These are phyloP conservation scores for Aurifilum marmelostoma DNA, from an alignment of 2,329 filamentous ascomycete species.

Conservation along the genomic window DNA sequence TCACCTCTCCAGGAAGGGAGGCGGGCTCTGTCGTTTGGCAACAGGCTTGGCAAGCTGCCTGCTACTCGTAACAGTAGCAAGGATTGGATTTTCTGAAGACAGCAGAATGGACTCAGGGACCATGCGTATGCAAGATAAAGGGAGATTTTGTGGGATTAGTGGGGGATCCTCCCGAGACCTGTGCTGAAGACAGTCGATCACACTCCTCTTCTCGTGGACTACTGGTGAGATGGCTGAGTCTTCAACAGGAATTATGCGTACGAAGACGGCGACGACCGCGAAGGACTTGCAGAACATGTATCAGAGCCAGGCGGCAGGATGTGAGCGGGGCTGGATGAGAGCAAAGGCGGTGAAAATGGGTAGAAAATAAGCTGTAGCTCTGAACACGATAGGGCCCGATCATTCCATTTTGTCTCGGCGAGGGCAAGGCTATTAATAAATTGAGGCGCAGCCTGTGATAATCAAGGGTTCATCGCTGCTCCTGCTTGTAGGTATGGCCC, in stretches of 20 bases:
- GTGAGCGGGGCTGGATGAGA: background rate
- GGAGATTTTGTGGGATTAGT: background rate
- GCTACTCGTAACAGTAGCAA: background rate
- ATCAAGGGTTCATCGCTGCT: too few species aligned
- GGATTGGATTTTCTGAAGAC: slow-evolving; percentile 3
- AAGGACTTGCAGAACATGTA: background rate
- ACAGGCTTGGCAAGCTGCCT: slow-evolving; percentile 2
- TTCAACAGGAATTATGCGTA: too few species aligned
- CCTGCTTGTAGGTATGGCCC: background rate
- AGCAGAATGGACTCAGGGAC: background rate
- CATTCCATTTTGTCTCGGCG: too few species aligned
- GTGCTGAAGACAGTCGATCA: background rate
- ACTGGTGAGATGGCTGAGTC: background rate
- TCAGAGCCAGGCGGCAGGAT: too few species aligned
- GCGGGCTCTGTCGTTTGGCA: background rate
- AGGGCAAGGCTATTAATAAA: too few species aligned
- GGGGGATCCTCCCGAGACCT: background rate
- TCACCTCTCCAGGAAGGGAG: background rate
- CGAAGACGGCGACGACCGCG: background rate
- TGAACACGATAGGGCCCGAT: background rate
- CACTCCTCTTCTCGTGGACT: background rate
- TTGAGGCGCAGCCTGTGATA: background rate
- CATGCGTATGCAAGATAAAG: background rate
- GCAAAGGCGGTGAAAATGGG: background rate
- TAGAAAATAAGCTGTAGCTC: background rate